Percentiles rank a stretch among this genome's conserved stretches.
phyloP scores from a whole-genome alignment of 345 rosid genomes.

The Abelmoschus esculentus region DNA sequence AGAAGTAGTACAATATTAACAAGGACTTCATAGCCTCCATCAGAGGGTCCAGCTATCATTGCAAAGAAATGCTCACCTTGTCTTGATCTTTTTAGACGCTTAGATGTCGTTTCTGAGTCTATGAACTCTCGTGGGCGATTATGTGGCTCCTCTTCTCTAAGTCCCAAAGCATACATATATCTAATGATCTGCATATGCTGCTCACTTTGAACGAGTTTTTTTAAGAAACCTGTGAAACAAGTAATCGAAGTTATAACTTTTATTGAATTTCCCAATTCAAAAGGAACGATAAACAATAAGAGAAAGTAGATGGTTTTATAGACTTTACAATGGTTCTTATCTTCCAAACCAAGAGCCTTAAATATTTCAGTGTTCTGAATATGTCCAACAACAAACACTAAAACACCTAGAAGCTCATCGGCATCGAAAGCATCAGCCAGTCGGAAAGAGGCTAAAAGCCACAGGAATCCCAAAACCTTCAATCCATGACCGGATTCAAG shows the following conservation, averaged over 20 bases:
- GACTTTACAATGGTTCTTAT: constrained; percentile 9
- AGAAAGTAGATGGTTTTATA: not conserved
- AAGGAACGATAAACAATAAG: not conserved
- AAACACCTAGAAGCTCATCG: constrained; percentile 19
- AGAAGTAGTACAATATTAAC: too few relatives aligned
- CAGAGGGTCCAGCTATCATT: too few relatives aligned
- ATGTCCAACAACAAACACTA: constrained; percentile 13
- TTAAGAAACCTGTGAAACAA: not conserved
- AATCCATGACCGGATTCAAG: constrained; percentile 3
- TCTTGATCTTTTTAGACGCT: not conserved
- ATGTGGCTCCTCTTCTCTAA: not conserved
- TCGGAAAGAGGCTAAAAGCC: constrained; percentile 21
- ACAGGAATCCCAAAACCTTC: constrained; percentile 29
- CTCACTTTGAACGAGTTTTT: not conserved
- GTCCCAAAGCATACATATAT: too few relatives aligned
- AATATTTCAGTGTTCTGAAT: constrained; percentile 14
- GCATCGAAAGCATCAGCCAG: constrained; percentile 22
- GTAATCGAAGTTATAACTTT: too few relatives aligned
- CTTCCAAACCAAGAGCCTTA: constrained; percentile 21
- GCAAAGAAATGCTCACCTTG: not conserved
- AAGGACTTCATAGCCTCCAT: too few relatives aligned
- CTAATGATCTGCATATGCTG: not conserved
- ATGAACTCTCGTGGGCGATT: not conserved
- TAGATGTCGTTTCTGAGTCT: not conserved
- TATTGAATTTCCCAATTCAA: too few relatives aligned